A percentile compares a stretch with the other conserved stretches of the same genome.
Evolutionary conservation across 2,329 filamentous ascomycete genomes (phyloP).

Genomic region (Colletotrichum sojae): DNA sequence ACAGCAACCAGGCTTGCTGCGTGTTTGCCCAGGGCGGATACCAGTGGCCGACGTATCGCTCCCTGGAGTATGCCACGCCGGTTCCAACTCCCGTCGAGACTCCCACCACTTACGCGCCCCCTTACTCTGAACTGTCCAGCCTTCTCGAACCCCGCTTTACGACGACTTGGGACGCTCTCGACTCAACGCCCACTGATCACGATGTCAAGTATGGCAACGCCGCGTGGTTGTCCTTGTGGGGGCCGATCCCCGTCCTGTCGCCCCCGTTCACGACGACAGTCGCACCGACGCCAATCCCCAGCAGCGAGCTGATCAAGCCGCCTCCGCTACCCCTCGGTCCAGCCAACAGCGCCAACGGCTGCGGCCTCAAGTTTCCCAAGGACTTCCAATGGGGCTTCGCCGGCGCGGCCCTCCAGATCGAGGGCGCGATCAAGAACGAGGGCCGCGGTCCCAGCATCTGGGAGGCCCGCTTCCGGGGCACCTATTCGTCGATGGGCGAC

Average conservation of each 20-base stretch:
- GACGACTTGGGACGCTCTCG: slow-evolving; percentile 4
- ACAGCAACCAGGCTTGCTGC: neutral
- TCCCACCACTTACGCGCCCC: neutral
- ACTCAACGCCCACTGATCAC: slow-evolving; percentile 9
- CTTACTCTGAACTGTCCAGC: neutral
- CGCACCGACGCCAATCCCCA: slow-evolving; percentile 67
- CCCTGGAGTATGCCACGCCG: slow-evolving; percentile 19
- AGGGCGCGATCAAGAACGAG: slow-evolving; percentile 18
- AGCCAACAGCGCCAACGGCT: neutral
- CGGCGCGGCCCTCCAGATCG: slow-evolving; percentile 25
- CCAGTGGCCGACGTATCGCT: slow-evolving; percentile 13
- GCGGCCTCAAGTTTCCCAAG: slow-evolving; percentile 57
- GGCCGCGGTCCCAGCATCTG: slow-evolving; percentile 14
- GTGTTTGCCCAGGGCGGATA: neutral
- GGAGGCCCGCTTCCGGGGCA: slow-evolving; percentile 8
- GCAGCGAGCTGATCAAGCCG: slow-evolving; percentile 58
- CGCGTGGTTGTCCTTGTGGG: slow-evolving; percentile 52
- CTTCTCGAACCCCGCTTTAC: slow-evolving; percentile 11
- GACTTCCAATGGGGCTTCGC: slow-evolving; percentile 32
- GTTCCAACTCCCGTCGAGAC: neutral
- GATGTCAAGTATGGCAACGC: slow-evolving; percentile 46
- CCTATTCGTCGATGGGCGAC: slow-evolving; percentile 45
- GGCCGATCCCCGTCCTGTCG: slow-evolving; percentile 51
- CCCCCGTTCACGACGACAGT: slow-evolving; percentile 60
- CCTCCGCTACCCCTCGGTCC: slow-evolving; percentile 1